phyloP scores from a whole-genome alignment of 2,329 filamentous ascomycete genomes.

The Arthroderma sp. region DNA sequence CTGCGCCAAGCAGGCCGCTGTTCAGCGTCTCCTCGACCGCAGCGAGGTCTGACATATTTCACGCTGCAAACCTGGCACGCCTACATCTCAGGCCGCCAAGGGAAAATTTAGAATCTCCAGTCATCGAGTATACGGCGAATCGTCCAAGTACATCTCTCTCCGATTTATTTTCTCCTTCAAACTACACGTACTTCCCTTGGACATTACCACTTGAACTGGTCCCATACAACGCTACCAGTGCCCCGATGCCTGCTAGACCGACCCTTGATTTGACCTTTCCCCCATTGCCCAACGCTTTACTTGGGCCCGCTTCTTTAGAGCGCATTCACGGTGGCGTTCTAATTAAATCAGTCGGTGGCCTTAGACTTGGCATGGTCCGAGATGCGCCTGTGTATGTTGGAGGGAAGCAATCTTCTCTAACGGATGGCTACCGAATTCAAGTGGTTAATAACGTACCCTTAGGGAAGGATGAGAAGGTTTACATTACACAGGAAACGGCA shows the following conservation, averaged over 20 bases:
- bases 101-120: constrained; percentile 44
- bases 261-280: constrained; percentile 61
- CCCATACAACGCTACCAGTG: constrained; percentile 63
- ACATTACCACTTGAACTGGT: constrained; percentile 67
- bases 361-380: constrained; percentile 40
- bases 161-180: constrained; percentile 49
- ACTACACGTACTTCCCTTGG: constrained; percentile 86
- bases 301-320: constrained; percentile 39
- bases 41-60: constrained; percentile 68
- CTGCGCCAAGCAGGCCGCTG: constrained; percentile 44
- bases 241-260: constrained; percentile 54
- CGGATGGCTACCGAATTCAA: constrained; percentile 45
- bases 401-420: constrained; percentile 5
- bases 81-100: constrained; percentile 58
- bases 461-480: constrained; percentile 77
- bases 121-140: constrained; percentile 40
- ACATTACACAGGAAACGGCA: constrained; percentile 63
- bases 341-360: constrained; percentile 47
- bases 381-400: constrained; percentile 25
- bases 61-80: constrained; percentile 72
- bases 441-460: constrained; percentile 69
- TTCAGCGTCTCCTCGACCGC: constrained; percentile 69
- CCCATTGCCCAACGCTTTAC: constrained; percentile 36
- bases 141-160: constrained; percentile 44
- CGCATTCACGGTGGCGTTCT: constrained; percentile 47